Percentiles rank a stretch among this genome's conserved stretches.
Evolutionary conservation across 768 basidiomycete genomes (phyloP).

Genomic region (Podaxis pistillaris): DNA sequence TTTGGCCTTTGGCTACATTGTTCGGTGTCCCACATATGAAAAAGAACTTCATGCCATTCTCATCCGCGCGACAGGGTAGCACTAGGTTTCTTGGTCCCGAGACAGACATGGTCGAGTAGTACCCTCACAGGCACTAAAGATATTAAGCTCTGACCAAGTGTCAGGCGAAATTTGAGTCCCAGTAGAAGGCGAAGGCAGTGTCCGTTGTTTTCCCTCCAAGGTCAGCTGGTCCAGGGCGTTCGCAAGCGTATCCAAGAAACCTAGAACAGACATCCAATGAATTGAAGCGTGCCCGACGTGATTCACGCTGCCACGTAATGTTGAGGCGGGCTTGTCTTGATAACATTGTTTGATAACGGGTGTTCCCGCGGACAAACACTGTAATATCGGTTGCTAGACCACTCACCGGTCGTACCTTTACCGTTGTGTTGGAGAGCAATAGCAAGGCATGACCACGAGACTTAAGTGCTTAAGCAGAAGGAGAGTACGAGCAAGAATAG

Average conservation of each 20-base stretch:
- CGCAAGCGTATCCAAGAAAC: neutral
- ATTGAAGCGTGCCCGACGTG: neutral
- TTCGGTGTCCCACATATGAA: conserved; percentile 5
- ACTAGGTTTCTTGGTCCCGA: neutral
- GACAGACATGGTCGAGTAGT: neutral
- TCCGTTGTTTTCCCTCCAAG: neutral
- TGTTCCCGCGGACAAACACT: neutral
- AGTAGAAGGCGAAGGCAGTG: conserved; percentile 3
- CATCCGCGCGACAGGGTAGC: neutral
- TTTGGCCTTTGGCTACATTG: neutral
- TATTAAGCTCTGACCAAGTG: neutral
- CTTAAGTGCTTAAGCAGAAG: neutral
- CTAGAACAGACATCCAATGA: neutral
- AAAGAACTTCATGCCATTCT: neutral
- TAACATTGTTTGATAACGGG: neutral
- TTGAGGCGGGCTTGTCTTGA: neutral
- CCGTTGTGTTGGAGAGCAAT: neutral
- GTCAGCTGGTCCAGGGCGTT: conserved; percentile 1
- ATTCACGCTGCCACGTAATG: neutral
- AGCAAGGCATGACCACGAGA: neutral
- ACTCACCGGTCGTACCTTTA: neutral
- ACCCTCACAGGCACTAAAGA: neutral
- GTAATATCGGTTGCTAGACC: neutral
- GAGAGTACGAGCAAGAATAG: neutral
- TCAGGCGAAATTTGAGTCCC: neutral